Evolutionary conservation across 306 rosid genomes (phyloP), one percentile per base, ranked within the genome.

Genomic region (Vigna reflexopilosa): DNA sequence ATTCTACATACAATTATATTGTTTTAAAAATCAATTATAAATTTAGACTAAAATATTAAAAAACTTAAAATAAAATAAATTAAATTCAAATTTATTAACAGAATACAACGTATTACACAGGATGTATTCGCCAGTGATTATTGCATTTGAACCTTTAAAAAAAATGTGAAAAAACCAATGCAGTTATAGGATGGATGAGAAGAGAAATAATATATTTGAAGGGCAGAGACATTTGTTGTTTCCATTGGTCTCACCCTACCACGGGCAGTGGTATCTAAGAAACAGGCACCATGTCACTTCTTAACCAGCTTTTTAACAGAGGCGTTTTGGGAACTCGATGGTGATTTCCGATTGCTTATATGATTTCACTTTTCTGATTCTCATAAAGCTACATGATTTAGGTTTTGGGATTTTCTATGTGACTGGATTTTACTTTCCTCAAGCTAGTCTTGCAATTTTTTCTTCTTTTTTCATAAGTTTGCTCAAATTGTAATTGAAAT

Each of bases 321-420:
- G 99, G 99, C 65, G 96, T 95, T 66, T 90, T 93, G 38, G 88
- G 88, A 78, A 93, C 93, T 67, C 93, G 92, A 85, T 95, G 99
- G 99, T 95, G 28, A 69, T 84, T 78, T 68, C 52, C 76, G 11
- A 26, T 36, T 47, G 50, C 64, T 63, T 51, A 65, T 14, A 24
- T 26, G 20, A 56, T 11, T 11, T 67, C 4, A 34, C 9, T 67
- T 82, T 59, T 73, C 72, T 11, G n/a, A 42, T 17, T 9, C 24
- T 67, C n/a, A 19, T 47, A 13, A 16, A 6, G 22, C 13, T 32
- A 44, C 63, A 49, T 19, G 42, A 80, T 77, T 75, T 34, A 50
- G 61, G 56, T 38, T 59, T 70, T 69, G 44, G 55, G 56, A 13
- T 24, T 67, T 45, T 56, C 9, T 67, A 17, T 47, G 26, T 81